A percentile compares a stretch with the other conserved stretches of the same genome.
Conservation (phyloP, 2,329 filamentous ascomycete species). For the Ophiostoma novo-ulmi region DNA sequence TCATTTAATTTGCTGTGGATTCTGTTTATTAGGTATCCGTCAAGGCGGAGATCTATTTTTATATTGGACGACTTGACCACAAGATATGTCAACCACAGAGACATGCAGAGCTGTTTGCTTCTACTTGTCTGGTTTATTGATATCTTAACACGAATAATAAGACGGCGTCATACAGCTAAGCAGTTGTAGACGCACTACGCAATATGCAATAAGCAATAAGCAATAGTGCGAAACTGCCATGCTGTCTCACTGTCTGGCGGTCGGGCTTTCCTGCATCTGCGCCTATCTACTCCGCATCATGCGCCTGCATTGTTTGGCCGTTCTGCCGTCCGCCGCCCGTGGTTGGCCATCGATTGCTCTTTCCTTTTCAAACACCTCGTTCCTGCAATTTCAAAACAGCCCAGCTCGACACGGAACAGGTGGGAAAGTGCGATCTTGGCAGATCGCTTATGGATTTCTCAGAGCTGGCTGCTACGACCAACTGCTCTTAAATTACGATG, state of each 20-base stretch:
- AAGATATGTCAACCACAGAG: not conserved
- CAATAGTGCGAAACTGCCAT: not conserved
- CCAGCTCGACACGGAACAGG: not conserved
- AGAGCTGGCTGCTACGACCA: not conserved
- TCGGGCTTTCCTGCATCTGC: conserved; percentile 1
- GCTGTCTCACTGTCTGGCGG: not conserved
- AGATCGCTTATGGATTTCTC: not conserved
- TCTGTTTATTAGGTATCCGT: not conserved
- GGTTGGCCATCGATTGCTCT: conserved; percentile 13
- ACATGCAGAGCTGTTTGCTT: no score
- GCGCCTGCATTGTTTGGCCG: not conserved
- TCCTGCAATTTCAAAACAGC: conserved; percentile 19
- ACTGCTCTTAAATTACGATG: not conserved
- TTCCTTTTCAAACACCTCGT: not conserved
- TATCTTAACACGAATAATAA: not conserved
- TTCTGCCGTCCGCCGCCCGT: not conserved
- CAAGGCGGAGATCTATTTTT: not conserved
- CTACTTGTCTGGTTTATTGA: not conserved
- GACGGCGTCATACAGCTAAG: conserved; percentile 1
- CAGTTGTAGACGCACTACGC: not conserved
- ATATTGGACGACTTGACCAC: not conserved
- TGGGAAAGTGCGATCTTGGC: conserved; percentile 20
- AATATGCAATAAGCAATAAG: not conserved
- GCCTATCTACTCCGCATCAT: not conserved
- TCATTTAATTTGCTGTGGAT: conserved; percentile 6